phyloP scores from a whole-genome alignment of 2,329 filamentous ascomycete genomes.

The Exophiala bonariae region DNA sequence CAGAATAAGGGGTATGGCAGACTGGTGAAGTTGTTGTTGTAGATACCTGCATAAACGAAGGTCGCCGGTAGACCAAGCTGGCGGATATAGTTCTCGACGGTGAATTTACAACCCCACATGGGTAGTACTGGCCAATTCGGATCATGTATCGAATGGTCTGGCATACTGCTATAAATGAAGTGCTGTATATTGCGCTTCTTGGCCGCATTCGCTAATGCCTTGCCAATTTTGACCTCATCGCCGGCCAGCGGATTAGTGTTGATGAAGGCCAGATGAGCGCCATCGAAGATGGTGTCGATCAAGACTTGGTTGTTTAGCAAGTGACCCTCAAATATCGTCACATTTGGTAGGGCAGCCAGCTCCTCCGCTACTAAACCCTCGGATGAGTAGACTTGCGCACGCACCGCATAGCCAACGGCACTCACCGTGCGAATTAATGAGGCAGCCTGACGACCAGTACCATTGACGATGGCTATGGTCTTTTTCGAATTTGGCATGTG shows the following conservation, averaged over 20 bases:
- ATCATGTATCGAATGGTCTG: conserved; percentile 82
- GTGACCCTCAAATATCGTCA: conserved; percentile 68
- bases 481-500: conserved; percentile 47
- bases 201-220: conserved; percentile 83
- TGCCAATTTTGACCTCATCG: conserved; percentile 87
- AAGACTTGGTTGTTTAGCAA: conserved; percentile 70
- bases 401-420: conserved; percentile 89
- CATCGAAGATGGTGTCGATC: conserved; percentile 76
- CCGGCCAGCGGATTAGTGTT: conserved; percentile 93
- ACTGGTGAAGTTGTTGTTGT: conserved; percentile 98
- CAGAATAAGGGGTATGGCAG: conserved; percentile 91
- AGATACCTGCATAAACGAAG: conserved; percentile 94
- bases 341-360: conserved; percentile 77
- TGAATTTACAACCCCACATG: conserved; percentile 89
- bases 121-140: conserved; percentile 78
- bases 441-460: conserved; percentile 90
- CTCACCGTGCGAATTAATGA: conserved; percentile 92
- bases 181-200: conserved; percentile 78
- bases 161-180: conserved; percentile 97
- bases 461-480: conserved; percentile 92
- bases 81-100: conserved; percentile 86
- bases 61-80: conserved; percentile 81
- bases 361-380: conserved; percentile 88
- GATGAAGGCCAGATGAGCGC: conserved; percentile 88
- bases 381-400: conserved; percentile 84